phyloP scores from a whole-genome alignment of 1,284 basidiomycete genomes.

The Moesziomyces globuligerus region DNA sequence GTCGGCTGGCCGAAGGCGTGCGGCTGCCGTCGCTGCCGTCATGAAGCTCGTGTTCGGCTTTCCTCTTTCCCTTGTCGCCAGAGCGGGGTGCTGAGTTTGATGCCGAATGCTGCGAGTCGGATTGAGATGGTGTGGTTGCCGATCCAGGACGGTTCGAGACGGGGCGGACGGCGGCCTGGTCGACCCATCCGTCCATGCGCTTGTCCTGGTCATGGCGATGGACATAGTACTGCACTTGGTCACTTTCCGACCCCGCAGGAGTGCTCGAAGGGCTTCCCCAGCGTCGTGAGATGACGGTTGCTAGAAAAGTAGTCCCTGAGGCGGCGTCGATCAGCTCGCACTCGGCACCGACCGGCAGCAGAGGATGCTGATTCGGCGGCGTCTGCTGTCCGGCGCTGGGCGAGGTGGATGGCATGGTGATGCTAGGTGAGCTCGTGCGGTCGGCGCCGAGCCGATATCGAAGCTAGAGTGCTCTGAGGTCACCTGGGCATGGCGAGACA shows the following conservation, averaged over 20 bases:
- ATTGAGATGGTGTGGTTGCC: not conserved
- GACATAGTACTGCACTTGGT: conserved; percentile 37
- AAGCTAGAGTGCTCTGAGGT: not conserved
- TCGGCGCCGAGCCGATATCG: not conserved
- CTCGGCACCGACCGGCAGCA: conserved; percentile 28
- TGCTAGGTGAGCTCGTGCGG: conserved; percentile 2
- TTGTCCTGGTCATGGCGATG: conserved; percentile 46
- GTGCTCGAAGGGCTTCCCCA: conserved; percentile 28
- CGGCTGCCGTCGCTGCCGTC: conserved; percentile 26
- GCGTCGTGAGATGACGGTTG: conserved; percentile 28
- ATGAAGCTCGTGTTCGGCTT: conserved; percentile 28
- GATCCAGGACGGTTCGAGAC: not conserved
- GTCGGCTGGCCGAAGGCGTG: conserved; percentile 33
- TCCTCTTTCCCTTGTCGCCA: conserved; percentile 31
- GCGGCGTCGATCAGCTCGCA: conserved; percentile 30
- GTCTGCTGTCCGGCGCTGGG: conserved; percentile 9
- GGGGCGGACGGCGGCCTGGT: conserved; percentile 15
- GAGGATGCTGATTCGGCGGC: not conserved
- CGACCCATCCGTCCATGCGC: conserved; percentile 44
- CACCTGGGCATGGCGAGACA: not conserved
- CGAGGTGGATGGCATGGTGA: conserved; percentile 10
- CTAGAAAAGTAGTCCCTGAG: conserved; percentile 4
- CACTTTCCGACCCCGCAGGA: conserved; percentile 11
- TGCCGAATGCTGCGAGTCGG: not conserved
- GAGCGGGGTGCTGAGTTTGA: conserved; percentile 2